A percentile compares a stretch with the other conserved stretches of the same genome.
Conservation (phyloP, 1,284 basidiomycete genomes). For the Sanghuangporus baumii region DNA sequence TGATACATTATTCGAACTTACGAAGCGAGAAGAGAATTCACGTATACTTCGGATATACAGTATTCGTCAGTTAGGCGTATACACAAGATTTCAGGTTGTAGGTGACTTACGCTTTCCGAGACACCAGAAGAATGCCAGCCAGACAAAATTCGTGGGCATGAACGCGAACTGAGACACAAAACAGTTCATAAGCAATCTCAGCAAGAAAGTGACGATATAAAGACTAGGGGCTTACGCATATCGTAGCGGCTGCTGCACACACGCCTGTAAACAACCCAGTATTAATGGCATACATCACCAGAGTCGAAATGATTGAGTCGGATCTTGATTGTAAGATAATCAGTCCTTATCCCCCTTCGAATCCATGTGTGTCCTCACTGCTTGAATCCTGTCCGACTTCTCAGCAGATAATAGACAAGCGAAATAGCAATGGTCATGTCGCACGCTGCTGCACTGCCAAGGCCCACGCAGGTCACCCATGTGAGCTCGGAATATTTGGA, state of each 20-base stretch:
- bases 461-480: constrained; percentile 29
- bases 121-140: constrained; percentile 30
- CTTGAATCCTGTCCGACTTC: constrained; percentile 27
- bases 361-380: constrained; percentile 19
- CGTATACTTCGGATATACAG: constrained; percentile 6
- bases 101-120: constrained; percentile 27
- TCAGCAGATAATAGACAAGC: constrained; percentile 27
- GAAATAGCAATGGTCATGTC: constrained; percentile 28
- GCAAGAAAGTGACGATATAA: neutral
- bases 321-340: constrained; percentile 21
- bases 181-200: neutral
- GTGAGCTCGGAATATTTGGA: constrained; percentile 25
- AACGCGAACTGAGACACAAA: constrained; percentile 22
- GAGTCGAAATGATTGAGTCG: constrained; percentile 27
- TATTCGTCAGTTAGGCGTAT: neutral
- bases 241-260: constrained; percentile 25
- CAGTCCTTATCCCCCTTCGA: neutral
- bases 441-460: constrained; percentile 27
- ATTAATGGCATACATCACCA: constrained; percentile 30
- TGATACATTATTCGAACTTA: constrained; percentile 1
- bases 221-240: constrained; percentile 17
- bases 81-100: neutral
- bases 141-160: constrained; percentile 29
- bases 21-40: constrained; percentile 16
- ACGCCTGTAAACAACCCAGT: constrained; percentile 29